Evolutionary conservation across 352 stramenopile genomes (phyloP).

Genomic region (Phytophthora podocarpi): DNA sequence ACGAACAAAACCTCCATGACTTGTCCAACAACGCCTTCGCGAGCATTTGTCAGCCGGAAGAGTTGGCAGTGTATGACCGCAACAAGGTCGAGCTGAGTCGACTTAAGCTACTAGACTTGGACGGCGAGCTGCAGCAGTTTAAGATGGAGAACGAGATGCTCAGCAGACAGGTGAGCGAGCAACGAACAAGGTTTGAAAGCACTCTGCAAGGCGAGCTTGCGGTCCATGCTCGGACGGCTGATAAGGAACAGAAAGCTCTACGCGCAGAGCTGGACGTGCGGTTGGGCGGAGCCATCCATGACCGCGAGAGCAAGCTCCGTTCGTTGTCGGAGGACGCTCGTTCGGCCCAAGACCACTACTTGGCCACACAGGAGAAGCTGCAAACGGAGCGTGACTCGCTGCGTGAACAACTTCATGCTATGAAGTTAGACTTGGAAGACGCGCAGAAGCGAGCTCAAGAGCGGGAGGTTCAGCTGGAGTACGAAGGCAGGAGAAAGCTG

Average conservation of each 20-base stretch:
- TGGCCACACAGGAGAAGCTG: conserved; percentile 51
- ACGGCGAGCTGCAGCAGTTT: conserved; percentile 67
- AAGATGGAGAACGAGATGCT: conserved; percentile 80
- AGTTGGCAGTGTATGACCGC: conserved; percentile 64
- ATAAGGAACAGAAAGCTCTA: conserved; percentile 37
- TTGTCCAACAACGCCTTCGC: conserved; percentile 24
- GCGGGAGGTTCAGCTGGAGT: conserved; percentile 36
- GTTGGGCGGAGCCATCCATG: conserved; percentile 25
- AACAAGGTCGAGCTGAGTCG: conserved; percentile 56
- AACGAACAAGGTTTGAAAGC: conserved; percentile 48
- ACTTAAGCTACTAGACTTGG: conserved; percentile 62
- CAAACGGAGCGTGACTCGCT: conserved; percentile 50
- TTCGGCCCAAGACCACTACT: conserved; percentile 59
- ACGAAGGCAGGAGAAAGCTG: conserved; percentile 20
- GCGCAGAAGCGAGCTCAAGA: conserved; percentile 46
- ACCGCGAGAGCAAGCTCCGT: conserved; percentile 39
- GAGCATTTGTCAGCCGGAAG: conserved; percentile 55
- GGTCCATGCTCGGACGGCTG: conserved; percentile 14
- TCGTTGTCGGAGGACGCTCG: conserved; percentile 47
- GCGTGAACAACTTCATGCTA: conserved; percentile 32
- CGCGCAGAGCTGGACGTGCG: conserved; percentile 37
- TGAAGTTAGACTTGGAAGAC: conserved; percentile 43
- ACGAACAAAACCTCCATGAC: conserved; percentile 29
- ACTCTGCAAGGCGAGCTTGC: conserved; percentile 37
- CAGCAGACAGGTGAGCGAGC: conserved; percentile 50